Evolutionary conservation across 495 filamentous ascomycete species (phyloP), one percentile per base, ranked within the genome.

Genomic region (Podospora comata): DNA sequence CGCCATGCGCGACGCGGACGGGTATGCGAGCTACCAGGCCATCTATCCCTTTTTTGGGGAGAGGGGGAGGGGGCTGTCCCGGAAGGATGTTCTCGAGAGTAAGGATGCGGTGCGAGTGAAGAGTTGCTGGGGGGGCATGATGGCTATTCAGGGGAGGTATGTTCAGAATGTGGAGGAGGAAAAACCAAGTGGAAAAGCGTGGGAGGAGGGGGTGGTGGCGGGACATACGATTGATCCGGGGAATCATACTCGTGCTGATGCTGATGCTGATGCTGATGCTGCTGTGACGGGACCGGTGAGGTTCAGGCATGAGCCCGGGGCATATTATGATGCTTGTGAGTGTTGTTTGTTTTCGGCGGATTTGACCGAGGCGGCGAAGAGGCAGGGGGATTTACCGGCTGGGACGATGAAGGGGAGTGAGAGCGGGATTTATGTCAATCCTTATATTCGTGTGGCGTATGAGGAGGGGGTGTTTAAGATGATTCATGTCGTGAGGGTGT

Each of bases 91-190:
- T 23, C 78, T 90, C 7, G 77, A 75, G 4, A 85, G 85, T 27
- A 87, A 79, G 66, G 90, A 92, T 71, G 88, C 88, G 0, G 90
- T 95, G 6, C 82, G 87, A 23, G 91, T 93, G 2, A 85, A 86
- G 70, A 90, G 88, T 69, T 95, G 91, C 77, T 94, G 91, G 91
- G 89, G 90, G 48, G 92, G 91, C 9, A 92, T 93, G 84, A 88
- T 91, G 6, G 90, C 90, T 4, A 92, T 92, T 72, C 88, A 93
- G 72, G 90, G 88, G 2, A 81, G 78, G 62, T 90, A 85, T 67
- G 89, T 93, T 30, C 79, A 80, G 65, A 73, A 77, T 54, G 27
- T 70, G 65, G 69, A 71, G 30, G 56, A 66, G 28, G 64, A 67
- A 19, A 69, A 68, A 16, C 76, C 71, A 54, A 13, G 15, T 2